phyloP scores from a whole-genome alignment of 306 rosid genomes.

The Prunus persica region Prunus_persica_NCBIv2 NC_034009.1:40494501-40495000 shows the following conservation, averaged over 20 bases:
- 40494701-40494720: conserved; percentile 1
- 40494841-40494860: conserved; percentile 2
- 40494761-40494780: not conserved
- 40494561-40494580: conserved; percentile 7
- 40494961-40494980: conserved; percentile 3
- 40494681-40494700: not conserved
- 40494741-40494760: conserved; percentile 10
- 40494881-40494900: conserved; percentile 7
- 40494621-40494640: not conserved
- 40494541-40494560: conserved; percentile 3
- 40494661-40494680: conserved; percentile 3
- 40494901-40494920: conserved; percentile 7
- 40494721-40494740: not conserved
- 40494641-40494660: conserved; percentile 5
- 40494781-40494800: not conserved
- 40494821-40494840: not conserved
- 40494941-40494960: conserved; percentile 7
- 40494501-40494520: conserved; percentile 9
- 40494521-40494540: conserved; percentile 8
- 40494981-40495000: conserved; percentile 2
- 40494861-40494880: not conserved
- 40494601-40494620: conserved; percentile 2
- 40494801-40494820: not conserved
- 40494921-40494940: conserved; percentile 8
- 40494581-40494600: not conserved